Base-by-base conservation (phyloP, 352 stramenopile species). In the Pythium utonaiense region DNA sequence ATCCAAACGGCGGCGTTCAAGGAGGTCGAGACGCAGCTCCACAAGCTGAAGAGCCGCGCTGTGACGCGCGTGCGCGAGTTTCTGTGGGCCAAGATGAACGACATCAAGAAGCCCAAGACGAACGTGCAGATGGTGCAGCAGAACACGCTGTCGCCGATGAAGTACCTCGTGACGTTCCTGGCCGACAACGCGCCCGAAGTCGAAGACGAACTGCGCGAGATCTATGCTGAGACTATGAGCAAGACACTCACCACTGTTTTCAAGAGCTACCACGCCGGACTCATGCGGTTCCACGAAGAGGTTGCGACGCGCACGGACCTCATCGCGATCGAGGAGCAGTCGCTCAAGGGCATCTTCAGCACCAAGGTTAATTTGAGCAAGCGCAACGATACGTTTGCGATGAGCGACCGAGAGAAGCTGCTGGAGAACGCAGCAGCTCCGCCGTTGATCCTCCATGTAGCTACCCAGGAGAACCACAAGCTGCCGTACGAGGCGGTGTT, bases 81-180 rank as follows among this genome's bases (percentile, higher is more conserved):
- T 60, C 94, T 99, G 47, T 76, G 98, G 53, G 73, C 86, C 57
- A 86, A 95, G 64, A 96, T 98, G 69, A 86, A 86, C 53, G 87
- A 96, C 54, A 78, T 99, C n/a, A 91, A 96, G 69, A 96, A 95
- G 60, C 91, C 95, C 33, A 98, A 99, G 76, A 99, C 96, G 1
- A 99, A 99, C 76, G 90, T 99, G 53, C 93, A 98, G 62, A 99
- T 99, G 80, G 86, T 99, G 57, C 97, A 99, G 78, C 93, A 98
- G 53, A 96, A 98, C 73, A 91, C 89, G 38, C 78, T 99, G 52
- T 77, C 99, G 49, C 96, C 97, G 48, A 98, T 98, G 83, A 95
- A 97, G 53, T 94, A 97, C 59, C 70, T 99, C 25, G 81, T 98
- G 50, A 86, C 92, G 30, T 99, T 99, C 67, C 77, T 99, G 27